Conservation (phyloP, 805 yeast species). For the Ogataea methylovora region DNA sequence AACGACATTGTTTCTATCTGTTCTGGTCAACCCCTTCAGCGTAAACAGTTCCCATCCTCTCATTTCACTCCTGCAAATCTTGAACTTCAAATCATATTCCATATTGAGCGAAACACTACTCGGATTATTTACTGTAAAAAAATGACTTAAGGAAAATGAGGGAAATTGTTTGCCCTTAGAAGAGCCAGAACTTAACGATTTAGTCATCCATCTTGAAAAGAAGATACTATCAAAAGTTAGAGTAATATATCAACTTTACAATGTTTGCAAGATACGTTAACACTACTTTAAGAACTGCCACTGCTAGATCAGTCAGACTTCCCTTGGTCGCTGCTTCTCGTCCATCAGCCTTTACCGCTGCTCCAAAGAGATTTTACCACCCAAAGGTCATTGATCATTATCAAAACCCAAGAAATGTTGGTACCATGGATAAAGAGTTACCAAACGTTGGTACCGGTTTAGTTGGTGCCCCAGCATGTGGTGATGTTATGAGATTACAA, state of each 20-base stretch:
- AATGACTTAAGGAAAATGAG: too few relatives aligned
- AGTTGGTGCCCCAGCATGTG: slow-evolving; percentile 99
- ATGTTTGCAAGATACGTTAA: neutral
- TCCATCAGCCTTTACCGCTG: neutral
- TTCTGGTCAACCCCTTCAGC: too few relatives aligned
- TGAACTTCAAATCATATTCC: too few relatives aligned
- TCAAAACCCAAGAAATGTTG: slow-evolving; percentile 94
- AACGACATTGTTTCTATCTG: slow-evolving; percentile 5
- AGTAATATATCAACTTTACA: neutral
- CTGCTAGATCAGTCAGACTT: neutral
- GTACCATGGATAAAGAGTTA: slow-evolving; percentile 74
- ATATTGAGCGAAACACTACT: too few relatives aligned
- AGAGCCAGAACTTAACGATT: too few relatives aligned
- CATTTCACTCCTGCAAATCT: too few relatives aligned
- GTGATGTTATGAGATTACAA: slow-evolving; percentile 97
- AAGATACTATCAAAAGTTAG: too few relatives aligned
- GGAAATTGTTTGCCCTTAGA: too few relatives aligned
- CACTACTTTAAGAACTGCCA: neutral
- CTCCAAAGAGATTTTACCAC: slow-evolving; percentile 49
- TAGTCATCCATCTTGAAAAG: too few relatives aligned
- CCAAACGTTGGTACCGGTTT: slow-evolving; percentile 88
- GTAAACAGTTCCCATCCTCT: too few relatives aligned
- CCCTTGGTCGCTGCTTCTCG: too few relatives aligned
- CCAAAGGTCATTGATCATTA: slow-evolving; percentile 95
- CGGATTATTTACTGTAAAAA: too few relatives aligned